Conservation (phyloP, 441 rosid species). For the Populus tomentosa region DNA sequence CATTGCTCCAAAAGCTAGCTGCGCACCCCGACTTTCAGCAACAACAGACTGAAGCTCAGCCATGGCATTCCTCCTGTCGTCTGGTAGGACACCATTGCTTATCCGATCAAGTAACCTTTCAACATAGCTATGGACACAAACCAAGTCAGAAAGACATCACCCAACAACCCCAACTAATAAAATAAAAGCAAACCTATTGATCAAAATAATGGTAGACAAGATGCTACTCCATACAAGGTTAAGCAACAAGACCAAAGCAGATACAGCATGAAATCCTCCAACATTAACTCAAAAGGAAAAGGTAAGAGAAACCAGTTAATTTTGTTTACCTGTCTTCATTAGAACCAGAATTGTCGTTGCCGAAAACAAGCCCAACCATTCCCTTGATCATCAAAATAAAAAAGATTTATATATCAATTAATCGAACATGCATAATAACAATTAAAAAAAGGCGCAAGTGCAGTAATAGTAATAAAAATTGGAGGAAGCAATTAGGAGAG, state of each 20-base stretch:
- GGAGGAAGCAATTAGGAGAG: neutral
- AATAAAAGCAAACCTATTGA: neutral
- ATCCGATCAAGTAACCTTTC: conserved; percentile 86
- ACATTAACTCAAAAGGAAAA: neutral
- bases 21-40: conserved; percentile 78
- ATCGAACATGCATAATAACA: neutral
- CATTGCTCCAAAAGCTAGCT: conserved; percentile 85
- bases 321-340: conserved; percentile 65
- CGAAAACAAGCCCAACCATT: conserved; percentile 88
- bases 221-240: neutral
- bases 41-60: conserved; percentile 87
- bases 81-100: conserved; percentile 78
- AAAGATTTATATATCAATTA: neutral
- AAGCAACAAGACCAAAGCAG: neutral
- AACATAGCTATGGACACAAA: conserved; percentile 48
- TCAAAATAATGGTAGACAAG: neutral
- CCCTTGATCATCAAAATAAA: conserved; percentile 33
- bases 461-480: neutral
- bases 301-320: neutral
- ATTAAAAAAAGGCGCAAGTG: neutral
- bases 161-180: neutral
- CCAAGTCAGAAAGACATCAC: neutral
- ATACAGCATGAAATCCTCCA: neutral
- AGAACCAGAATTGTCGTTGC: conserved; percentile 79
- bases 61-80: conserved; percentile 83